Percentiles rank a stretch among this genome's conserved stretches.
Conservation (phyloP, 768 basidiomycete species). For the Mycena maculata region DNA sequence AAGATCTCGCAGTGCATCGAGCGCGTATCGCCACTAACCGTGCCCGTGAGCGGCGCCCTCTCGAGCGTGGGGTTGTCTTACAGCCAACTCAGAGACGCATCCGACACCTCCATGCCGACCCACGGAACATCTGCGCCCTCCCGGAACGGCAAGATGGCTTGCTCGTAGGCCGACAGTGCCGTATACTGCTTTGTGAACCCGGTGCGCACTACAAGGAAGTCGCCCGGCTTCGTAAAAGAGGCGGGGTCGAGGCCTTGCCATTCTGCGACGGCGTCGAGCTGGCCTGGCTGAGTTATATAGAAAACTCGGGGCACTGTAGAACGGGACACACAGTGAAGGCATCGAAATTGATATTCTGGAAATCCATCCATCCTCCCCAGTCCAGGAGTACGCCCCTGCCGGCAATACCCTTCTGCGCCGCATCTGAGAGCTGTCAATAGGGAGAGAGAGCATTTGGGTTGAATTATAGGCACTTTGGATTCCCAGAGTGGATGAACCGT, state of each 20-base stretch:
- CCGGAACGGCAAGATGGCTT: constrained; percentile 19
- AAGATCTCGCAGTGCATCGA: constrained; percentile 29
- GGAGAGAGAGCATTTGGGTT: too few species aligned
- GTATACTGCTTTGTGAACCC: constrained; percentile 27
- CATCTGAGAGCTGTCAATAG: neutral
- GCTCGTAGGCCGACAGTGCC: constrained; percentile 14
- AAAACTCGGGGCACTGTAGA: neutral
- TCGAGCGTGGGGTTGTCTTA: constrained; percentile 31
- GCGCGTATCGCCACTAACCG: neutral
- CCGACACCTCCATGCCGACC: constrained; percentile 22
- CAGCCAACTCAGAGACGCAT: constrained; percentile 26
- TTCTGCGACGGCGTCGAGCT: constrained; percentile 23
- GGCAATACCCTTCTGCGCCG: constrained; percentile 19
- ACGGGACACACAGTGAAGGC: constrained; percentile 18
- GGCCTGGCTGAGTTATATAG: too few species aligned
- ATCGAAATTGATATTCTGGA: constrained; percentile 13
- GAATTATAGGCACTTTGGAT: constrained; percentile 30
- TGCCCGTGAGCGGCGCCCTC: neutral
- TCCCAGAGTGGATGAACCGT: constrained; percentile 16
- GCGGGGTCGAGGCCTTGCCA: constrained; percentile 28
- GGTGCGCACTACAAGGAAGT: constrained; percentile 30
- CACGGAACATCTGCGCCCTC: neutral
- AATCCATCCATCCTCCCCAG: constrained; percentile 30
- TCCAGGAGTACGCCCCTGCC: constrained; percentile 12
- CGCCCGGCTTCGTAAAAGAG: constrained; percentile 18